Percentiles rank a stretch among this genome's conserved stretches.
phyloP scores from a whole-genome alignment of 2,329 filamentous ascomycete genomes.

The Monosporascus sp. region DNA sequence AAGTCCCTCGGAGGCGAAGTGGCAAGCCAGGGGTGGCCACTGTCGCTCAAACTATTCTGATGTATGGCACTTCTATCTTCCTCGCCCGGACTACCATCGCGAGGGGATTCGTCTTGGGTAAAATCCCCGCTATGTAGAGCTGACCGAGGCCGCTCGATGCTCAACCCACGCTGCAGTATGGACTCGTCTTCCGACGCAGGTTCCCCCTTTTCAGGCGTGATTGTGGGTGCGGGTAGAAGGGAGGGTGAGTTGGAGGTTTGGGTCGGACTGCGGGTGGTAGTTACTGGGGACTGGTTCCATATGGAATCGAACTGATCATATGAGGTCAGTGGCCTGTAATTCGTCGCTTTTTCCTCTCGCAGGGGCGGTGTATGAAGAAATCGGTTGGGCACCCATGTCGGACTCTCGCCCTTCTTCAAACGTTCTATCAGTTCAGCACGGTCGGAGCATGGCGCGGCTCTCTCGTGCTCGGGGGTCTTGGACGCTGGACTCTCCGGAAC shows the following conservation, averaged over 20 bases:
- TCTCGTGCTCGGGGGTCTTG: constrained; percentile 25
- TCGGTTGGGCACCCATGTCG: constrained; percentile 65
- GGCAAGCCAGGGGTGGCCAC: constrained; percentile 40
- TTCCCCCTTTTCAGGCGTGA: constrained; percentile 41
- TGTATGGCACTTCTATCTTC: constrained; percentile 13
- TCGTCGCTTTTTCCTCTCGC: not conserved
- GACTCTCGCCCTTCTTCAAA: constrained; percentile 73
- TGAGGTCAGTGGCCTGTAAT: constrained; percentile 9
- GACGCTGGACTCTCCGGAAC: constrained; percentile 38
- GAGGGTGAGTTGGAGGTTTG: constrained; percentile 31
- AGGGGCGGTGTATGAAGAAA: constrained; percentile 40
- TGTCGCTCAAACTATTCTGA: constrained; percentile 6
- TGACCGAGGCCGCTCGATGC: constrained; percentile 79
- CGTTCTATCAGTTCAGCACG: constrained; percentile 77
- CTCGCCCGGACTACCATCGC: constrained; percentile 15
- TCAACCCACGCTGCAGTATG: constrained; percentile 48
- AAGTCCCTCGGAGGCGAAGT: constrained; percentile 53
- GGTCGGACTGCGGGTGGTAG: constrained; percentile 31
- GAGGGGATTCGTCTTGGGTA: constrained; percentile 38
- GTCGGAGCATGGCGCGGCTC: constrained; percentile 43
- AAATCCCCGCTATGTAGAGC: constrained; percentile 66
- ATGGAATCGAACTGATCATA: constrained; percentile 29
- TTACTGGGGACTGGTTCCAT: constrained; percentile 29
- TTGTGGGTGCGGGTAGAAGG: constrained; percentile 41
- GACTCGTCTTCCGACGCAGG: constrained; percentile 32